A percentile compares a stretch with the other conserved stretches of the same genome.
These are phyloP conservation scores for Candida quercuum DNA, from an alignment of 805 yeast species.

Conservation along the genomic window DNA sequence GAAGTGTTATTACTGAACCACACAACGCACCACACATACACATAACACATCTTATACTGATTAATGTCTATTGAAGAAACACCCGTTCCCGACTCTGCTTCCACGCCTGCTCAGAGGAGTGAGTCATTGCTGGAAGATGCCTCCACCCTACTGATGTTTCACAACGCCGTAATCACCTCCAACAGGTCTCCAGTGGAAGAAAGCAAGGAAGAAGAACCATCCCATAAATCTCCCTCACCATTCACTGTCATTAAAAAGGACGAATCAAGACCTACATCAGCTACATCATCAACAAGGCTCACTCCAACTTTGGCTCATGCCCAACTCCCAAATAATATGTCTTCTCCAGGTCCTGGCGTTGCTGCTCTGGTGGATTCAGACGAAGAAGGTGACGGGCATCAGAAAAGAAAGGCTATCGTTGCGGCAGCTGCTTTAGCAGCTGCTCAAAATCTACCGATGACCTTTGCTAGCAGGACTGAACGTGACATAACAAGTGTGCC, in stretches of 20 bases:
- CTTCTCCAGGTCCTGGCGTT: slow-evolving; percentile 45
- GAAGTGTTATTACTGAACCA: too few relatives aligned
- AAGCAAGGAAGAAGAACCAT: neutral
- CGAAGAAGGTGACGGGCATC: slow-evolving; percentile 15
- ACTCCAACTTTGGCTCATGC: neutral
- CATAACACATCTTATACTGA: neutral
- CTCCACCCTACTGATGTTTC: slow-evolving; percentile 55
- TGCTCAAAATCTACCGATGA: slow-evolving; percentile 74
- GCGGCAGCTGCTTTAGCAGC: slow-evolving; percentile 85
- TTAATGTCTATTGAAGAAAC: neutral
- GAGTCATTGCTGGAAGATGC: slow-evolving; percentile 48
- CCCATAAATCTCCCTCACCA: neutral
- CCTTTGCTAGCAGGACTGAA: slow-evolving; percentile 26
- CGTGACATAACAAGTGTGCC: neutral
- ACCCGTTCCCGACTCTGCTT: neutral
- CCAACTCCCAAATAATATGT: slow-evolving; percentile 16
- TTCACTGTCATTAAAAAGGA: neutral
- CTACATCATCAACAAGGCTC: slow-evolving; percentile 7
- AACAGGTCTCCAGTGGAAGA: slow-evolving; percentile 7
- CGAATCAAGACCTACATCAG: slow-evolving; percentile 1
- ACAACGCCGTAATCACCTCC: slow-evolving; percentile 41
- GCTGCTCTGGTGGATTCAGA: slow-evolving; percentile 28
- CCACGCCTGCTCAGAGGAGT: slow-evolving; percentile 3
- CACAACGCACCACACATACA: too few relatives aligned
- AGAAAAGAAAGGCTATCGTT: slow-evolving; percentile 46